Evolutionary conservation across 768 basidiomycete species (phyloP).

Genomic region (Tricholoma matsutake): DNA sequence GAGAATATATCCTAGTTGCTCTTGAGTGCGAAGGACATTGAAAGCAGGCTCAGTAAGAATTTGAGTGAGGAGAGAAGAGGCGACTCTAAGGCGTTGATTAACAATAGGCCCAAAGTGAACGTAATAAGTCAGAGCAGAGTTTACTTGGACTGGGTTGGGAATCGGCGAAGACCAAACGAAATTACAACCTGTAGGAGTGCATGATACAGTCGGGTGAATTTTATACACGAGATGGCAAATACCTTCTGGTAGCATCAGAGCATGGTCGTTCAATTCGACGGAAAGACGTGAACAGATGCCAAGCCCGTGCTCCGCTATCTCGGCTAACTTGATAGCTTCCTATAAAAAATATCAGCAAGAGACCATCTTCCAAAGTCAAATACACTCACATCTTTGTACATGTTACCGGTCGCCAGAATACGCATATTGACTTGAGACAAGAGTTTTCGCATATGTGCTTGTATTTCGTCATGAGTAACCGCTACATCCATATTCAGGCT

Average conservation of each 20-base stretch:
- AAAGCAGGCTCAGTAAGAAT: constrained; percentile 92
- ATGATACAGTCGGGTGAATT: constrained; percentile 3
- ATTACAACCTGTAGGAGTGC: constrained; percentile 56
- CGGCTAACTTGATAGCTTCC: constrained; percentile 76
- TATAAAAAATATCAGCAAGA: constrained; percentile 26
- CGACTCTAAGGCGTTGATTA: constrained; percentile 63
- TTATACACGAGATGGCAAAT: constrained; percentile 13
- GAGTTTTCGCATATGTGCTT: constrained; percentile 54
- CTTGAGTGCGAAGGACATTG: constrained; percentile 85
- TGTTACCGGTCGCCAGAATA: constrained; percentile 80
- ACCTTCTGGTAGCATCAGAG: constrained; percentile 73
- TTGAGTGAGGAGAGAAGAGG: constrained; percentile 70
- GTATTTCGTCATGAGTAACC: constrained; percentile 68
- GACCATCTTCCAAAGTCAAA: not conserved
- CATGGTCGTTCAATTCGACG: constrained; percentile 50
- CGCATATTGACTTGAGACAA: constrained; percentile 66
- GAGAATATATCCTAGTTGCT: constrained; percentile 86
- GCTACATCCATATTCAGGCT: constrained; percentile 36
- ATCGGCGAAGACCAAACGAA: constrained; percentile 62
- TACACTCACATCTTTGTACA: constrained; percentile 70
- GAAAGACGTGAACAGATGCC: constrained; percentile 49
- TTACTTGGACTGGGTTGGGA: constrained; percentile 82
- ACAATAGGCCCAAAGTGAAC: constrained; percentile 69
- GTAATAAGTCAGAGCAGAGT: constrained; percentile 86
- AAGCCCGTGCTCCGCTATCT: constrained; percentile 68